Evolutionary conservation across 306 rosid species (phyloP).

Genomic region (Sicyos baderoa): DNA sequence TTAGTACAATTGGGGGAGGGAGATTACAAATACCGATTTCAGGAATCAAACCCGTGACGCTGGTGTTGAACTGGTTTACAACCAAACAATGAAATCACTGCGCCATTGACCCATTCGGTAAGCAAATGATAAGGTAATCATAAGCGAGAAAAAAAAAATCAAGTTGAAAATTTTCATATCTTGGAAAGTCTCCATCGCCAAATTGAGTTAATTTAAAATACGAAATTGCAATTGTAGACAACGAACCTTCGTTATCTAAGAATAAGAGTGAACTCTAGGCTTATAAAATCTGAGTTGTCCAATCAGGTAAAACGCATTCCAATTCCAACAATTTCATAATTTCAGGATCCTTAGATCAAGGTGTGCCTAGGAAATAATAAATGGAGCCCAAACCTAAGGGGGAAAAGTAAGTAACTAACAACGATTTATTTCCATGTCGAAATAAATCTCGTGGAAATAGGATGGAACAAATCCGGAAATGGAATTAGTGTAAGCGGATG

Average conservation of each 20-base stretch:
- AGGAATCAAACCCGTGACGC: too few relatives aligned
- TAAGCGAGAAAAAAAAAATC: neutral
- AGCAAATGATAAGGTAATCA: neutral
- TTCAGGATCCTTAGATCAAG: neutral
- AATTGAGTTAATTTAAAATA: too few relatives aligned
- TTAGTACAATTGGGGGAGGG: too few relatives aligned
- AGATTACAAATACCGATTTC: too few relatives aligned
- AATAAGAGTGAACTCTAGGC: neutral
- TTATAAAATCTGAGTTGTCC: neutral
- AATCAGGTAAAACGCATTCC: slow-evolving; percentile 3
- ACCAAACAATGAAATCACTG: too few relatives aligned
- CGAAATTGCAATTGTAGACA: neutral
- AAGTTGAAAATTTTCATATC: neutral
- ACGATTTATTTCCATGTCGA: neutral
- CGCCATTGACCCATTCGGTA: too few relatives aligned
- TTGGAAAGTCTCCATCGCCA: neutral
- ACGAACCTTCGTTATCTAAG: neutral
- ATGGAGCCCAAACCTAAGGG: neutral
- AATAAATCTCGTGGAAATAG: neutral
- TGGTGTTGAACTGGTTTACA: too few relatives aligned
- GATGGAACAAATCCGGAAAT: neutral
- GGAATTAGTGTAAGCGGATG: neutral
- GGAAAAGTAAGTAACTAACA: neutral
- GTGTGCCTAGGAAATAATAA: neutral
- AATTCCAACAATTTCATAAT: too few relatives aligned